A percentile compares a stretch with the other conserved stretches of the same genome.
Evolutionary conservation across 2,329 filamentous ascomycete genomes (phyloP).

Genomic region (Colletotrichum sansevieriae): DNA sequence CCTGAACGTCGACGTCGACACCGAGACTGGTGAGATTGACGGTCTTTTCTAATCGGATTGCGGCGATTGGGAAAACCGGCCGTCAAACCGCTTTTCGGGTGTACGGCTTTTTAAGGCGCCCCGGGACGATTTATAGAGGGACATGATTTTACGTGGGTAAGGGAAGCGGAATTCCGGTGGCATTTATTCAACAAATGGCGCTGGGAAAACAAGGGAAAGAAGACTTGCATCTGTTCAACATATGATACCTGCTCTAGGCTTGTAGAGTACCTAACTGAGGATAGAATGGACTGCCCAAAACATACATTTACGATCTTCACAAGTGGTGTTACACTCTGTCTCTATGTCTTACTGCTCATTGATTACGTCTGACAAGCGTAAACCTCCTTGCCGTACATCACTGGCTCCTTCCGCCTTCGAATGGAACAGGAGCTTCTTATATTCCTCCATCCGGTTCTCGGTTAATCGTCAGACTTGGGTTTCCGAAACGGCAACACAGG

Average conservation of each 20-base stretch:
- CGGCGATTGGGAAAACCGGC: background rate
- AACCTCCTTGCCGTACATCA: too few relatives aligned
- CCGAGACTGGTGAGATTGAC: constrained; percentile 86
- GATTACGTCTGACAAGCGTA: too few relatives aligned
- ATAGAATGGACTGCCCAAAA: constrained; percentile 26
- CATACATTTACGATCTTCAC: constrained; percentile 2
- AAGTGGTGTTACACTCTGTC: background rate
- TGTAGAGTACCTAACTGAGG: constrained; percentile 18
- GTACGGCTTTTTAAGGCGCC: constrained; percentile 8
- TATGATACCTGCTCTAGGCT: constrained; percentile 42
- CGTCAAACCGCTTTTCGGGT: background rate
- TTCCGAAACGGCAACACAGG: too few relatives aligned
- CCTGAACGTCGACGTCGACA: constrained; percentile 89
- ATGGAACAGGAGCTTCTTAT: too few relatives aligned
- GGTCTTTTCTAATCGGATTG: constrained; percentile 80
- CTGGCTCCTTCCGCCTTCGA: too few relatives aligned
- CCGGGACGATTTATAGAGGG: constrained; percentile 12
- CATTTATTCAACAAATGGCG: constrained; percentile 45
- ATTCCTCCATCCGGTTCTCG: too few relatives aligned
- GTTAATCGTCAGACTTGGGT: too few relatives aligned
- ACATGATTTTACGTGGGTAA: constrained; percentile 19
- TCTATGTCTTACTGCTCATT: too few relatives aligned
- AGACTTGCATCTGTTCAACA: constrained; percentile 43
- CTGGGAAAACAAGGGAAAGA: constrained; percentile 36
- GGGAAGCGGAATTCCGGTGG: constrained; percentile 34